Base-by-base conservation (phyloP, 306 rosid genomes). In the Trichosanthes truncata region DNA sequence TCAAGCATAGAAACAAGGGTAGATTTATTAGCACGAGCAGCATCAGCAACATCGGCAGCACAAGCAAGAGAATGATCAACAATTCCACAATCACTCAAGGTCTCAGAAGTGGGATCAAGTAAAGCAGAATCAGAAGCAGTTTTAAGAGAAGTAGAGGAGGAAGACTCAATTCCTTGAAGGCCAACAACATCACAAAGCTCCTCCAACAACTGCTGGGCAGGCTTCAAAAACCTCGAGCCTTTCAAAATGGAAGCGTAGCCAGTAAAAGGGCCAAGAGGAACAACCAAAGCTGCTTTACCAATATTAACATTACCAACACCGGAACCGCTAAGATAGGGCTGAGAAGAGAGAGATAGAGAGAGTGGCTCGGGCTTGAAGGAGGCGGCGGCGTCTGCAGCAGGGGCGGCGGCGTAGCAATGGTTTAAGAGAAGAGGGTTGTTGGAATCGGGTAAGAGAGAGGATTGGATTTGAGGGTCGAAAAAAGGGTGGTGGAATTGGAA, bases 201-300 rank as follows among this genome's bases (percentile, higher is more conserved):
- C 43, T 91, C 91, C 46, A 93, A 81, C 75, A 93, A 74, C 72
- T 87, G 89, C 74, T 93, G 98, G 10, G 98, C 94, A 0, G 97
- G 98, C 83, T 80, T 90, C 68, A 91, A 76, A 63, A 89, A 93
- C 81, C 93, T 89, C 18, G 98, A 93, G 74, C 89, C 94, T 83
- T 90, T 93, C 79, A 93, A 81, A 77, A 93, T 78, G 75, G 93
- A 83, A 3, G 93, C 88, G 71, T 89, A 89, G 11, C 96, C 96
- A 2, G 93, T 88, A 26, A 89, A 93, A 0, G 96, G 97, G 14
- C 94, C 92, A 1, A 88, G 77, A 0, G 80, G 35, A 21, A 9
- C 80, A 81, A 81, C 55, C 18, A 49, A 49, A 15, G 10, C 11
- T 1, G 52, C 4, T 13, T 46, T 46, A 6, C 43, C 7, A 41